Conservation (phyloP, 2,329 filamentous ascomycete species). For the Sporothrix protearum region DNA sequence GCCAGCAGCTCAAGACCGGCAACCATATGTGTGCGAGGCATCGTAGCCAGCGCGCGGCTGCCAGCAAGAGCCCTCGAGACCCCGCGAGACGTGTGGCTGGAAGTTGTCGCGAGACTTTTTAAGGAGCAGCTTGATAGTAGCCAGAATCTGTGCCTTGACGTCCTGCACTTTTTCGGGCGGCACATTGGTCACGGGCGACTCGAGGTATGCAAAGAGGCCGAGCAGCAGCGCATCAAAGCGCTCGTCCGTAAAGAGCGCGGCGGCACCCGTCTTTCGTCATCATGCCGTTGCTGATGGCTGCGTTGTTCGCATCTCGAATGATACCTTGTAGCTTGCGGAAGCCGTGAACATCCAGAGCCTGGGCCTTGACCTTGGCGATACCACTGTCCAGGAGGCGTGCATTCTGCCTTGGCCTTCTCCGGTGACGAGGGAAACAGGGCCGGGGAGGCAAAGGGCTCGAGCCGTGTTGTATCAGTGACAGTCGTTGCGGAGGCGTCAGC, state of each 20-base stretch:
- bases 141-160: conserved; percentile 69
- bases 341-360: conserved; percentile 73
- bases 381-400: conserved; percentile 67
- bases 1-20: conserved; percentile 70
- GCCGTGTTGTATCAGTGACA: background rate
- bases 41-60: conserved; percentile 65
- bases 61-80: conserved; percentile 64
- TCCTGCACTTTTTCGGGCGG: conserved; percentile 65
- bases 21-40: conserved; percentile 65
- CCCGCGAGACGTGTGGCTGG: conserved; percentile 62
- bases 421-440: conserved; percentile 36
- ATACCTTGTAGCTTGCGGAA: conserved; percentile 75
- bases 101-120: conserved; percentile 64
- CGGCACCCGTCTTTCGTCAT: conserved; percentile 13
- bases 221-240: conserved; percentile 65
- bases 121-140: conserved; percentile 69
- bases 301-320: conserved; percentile 51
- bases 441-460: conserved; percentile 26
- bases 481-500: conserved; percentile 10
- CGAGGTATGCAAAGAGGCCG: conserved; percentile 68
- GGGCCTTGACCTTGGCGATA: conserved; percentile 66
- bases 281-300: conserved; percentile 11
- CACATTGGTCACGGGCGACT: conserved; percentile 55
- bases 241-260: conserved; percentile 59
- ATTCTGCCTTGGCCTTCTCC: conserved; percentile 55